Conservation (phyloP, 305 asterid species). For the Solanum hybrid region DNA sequence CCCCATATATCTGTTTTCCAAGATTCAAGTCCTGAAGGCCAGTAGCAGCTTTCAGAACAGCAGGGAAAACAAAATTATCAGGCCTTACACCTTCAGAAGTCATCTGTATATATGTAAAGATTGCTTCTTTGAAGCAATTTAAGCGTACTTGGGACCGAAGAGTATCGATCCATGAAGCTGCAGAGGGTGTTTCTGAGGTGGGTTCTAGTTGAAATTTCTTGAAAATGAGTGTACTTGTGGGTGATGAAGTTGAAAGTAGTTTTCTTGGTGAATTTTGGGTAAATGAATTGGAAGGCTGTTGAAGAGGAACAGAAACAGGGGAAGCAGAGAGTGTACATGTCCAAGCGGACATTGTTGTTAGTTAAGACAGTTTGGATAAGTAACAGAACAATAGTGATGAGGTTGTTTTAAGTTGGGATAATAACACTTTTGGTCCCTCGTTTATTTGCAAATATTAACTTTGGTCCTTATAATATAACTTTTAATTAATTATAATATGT, state of each 20-base stretch:
- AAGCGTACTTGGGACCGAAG: conserved; percentile 54
- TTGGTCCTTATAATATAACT: neutral
- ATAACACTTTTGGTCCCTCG: neutral
- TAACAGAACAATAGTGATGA: neutral
- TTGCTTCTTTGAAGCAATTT: conserved; percentile 47
- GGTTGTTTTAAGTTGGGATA: neutral
- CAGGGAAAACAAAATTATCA: conserved; percentile 70
- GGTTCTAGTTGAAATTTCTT: neutral
- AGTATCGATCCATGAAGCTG: conserved; percentile 43
- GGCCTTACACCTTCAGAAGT: conserved; percentile 44
- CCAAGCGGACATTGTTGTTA: conserved; percentile 9
- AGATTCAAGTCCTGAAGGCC: conserved; percentile 48
- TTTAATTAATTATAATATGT: neutral
- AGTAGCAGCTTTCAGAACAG: conserved; percentile 60
- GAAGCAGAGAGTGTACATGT: conserved; percentile 5
- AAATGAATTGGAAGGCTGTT: neutral
- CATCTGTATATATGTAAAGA: conserved; percentile 53
- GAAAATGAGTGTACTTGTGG: neutral
- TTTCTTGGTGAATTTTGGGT: neutral
- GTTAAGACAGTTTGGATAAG: conserved; percentile 1
- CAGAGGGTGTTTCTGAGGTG: conserved; percentile 21
- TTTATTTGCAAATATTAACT: neutral
- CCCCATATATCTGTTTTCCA: conserved; percentile 60
- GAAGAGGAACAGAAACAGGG: neutral
- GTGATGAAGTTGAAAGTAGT: neutral